Base-by-base conservation (phyloP, 768 basidiomycete genomes). In the Lyophyllum semitale region DNA sequence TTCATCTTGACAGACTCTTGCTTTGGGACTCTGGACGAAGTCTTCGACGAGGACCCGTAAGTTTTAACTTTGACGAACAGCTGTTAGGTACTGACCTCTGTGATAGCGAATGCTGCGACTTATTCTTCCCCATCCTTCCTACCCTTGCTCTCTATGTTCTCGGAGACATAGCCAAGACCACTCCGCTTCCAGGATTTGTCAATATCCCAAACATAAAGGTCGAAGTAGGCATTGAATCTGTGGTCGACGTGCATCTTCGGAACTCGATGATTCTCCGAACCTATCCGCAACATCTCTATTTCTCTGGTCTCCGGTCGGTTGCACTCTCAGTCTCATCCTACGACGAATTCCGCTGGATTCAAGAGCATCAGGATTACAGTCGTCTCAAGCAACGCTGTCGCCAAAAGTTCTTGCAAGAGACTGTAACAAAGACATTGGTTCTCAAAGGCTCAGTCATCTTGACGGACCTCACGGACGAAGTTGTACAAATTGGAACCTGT, bases 201-300 rank as follows among this genome's bases (percentile, higher is more conserved):
- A 55, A 51, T 45, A 60, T 66, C 2, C 57, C 63, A 0, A 66
- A 63, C 6, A 59, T 76, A n/a, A 74, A 66, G 61, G 59, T 85
- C 35, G 75, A 81, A 48, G 70, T 80, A 20, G 83, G 82, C 13
- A 60, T 73, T 32, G 84, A 86, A 67, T 77, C 75, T 0, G 74
- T 76, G 0, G 71, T 73, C 1, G 84, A 86, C 66, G 77, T 86
- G n/a, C 81, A 84, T 60, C 70, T 85, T 26, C 80, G 84, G 20
- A 85, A 85, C 46, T 76, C 82, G 11, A 79, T 83, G 66, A 71
- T 85, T 42, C 76, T 86, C 13, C 82, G 82, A 60, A 78, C 76
- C 5, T 80, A 81, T 62, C 82, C 81, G 1, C 55, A 67, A 7
- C 71, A 68, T 41, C 69, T 85, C 18, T 79, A 81, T 60, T 86